Base-by-base conservation (phyloP, 352 stramenopile species). In the Pythium angustatum region DNA sequence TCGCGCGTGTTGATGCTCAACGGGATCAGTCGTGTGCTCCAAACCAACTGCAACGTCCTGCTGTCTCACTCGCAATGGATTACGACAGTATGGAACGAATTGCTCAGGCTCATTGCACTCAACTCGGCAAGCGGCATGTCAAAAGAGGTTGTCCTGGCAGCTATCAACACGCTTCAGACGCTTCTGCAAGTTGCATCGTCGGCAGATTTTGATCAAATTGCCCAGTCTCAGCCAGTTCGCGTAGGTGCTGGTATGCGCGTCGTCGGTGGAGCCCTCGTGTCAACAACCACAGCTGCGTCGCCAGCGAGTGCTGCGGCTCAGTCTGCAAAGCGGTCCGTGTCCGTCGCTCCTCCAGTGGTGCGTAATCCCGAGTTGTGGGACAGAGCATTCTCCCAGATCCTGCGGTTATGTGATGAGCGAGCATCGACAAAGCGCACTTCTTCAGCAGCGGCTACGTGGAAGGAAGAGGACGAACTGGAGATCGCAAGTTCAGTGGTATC, bases 1-100 rank as follows among this genome's bases (percentile, higher is more conserved):
- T 99, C 97, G 15, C 90, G 97, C 43, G 94, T 98, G 28, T 71
- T 99, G 21, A 88, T 97, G 64, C 79, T 99, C 41, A 89, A 94
- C 36, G 97, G 96, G 14, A 84, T 99, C 31, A 96, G 90, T 62
- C 88, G 97, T 55, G 90, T 99, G 2, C 78, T 99, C 17, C 88
- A 93, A 66, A 93, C 82, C 0, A 92, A 95, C 31, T 88, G 80
- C 72, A 78, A 86, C 30, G 77, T 80, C 62, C 44, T 95, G 58
- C 62, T 91, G 14, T 69, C 76, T 14, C 77, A 91, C 50, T 62
- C 72, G 3, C 58, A 75, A 31, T 95, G 86, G 86, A 82, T 93
- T 67, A 59, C 71, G 9, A 57, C 30, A 14, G 79, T 93, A 26
- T 95, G 86, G 86, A 68, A 65, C 19, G 67, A 87, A 34, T 40